These are phyloP conservation scores for Mycena alexandri DNA, from an alignment of 768 basidiomycete genomes.

Conservation along the genomic window DNA sequence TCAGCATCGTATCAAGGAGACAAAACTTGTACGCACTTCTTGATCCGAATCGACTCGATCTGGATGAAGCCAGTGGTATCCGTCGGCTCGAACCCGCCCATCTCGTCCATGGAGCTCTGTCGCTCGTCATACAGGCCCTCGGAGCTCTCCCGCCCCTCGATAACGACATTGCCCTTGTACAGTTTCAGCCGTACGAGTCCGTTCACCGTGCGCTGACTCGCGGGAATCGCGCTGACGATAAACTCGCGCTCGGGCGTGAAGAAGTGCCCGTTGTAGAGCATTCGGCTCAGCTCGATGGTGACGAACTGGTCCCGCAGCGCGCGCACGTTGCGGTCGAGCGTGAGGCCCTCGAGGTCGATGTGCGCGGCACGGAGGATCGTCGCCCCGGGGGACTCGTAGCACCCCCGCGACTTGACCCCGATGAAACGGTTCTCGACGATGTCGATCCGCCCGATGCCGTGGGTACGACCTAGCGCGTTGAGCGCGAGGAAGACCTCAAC, in stretches of 20 bases:
- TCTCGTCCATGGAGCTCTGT: constrained; percentile 98
- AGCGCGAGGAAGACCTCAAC: constrained; percentile 95
- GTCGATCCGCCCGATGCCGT: constrained; percentile 97
- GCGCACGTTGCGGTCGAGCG: constrained; percentile 97
- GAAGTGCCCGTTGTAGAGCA: constrained; percentile 99
- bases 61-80: constrained; percentile 97
- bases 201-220: constrained; percentile 96
- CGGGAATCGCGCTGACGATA: constrained; percentile 88
- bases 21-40: constrained; percentile 73
- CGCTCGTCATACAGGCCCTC: constrained; percentile 97
- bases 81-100: constrained; percentile 97
- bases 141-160: constrained; percentile 91
- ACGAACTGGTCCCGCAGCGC: constrained; percentile 95
- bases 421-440: constrained; percentile 99
- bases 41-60: constrained; percentile 97
- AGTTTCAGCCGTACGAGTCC: constrained; percentile 91
- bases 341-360: constrained; percentile 96
- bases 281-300: constrained; percentile 88
- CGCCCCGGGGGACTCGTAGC: constrained; percentile 97
- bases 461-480: constrained; percentile 92
- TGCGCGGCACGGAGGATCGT: constrained; percentile 97
- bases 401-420: constrained; percentile 99
- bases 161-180: constrained; percentile 95
- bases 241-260: constrained; percentile 99
- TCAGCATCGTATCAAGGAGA: constrained; percentile 15